Evolutionary conservation across 2,329 filamentous ascomycete genomes (phyloP).

Genomic region (Verticillium albo-atrum): DNA sequence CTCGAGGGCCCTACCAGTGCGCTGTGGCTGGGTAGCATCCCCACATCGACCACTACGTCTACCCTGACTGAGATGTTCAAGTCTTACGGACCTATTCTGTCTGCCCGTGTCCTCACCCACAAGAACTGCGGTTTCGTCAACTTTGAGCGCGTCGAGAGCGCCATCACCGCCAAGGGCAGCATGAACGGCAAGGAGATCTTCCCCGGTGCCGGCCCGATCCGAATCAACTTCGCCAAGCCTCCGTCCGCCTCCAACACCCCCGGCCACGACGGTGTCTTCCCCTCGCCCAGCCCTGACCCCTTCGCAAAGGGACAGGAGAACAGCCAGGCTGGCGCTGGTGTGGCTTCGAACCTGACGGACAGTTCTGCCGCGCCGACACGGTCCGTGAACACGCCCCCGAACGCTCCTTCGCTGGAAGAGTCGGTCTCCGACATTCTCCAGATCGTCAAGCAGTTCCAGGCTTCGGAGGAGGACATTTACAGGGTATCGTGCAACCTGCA

Average conservation of each 20-base stretch:
- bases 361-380: constrained; percentile 21
- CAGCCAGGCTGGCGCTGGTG: constrained; percentile 25
- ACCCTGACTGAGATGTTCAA: constrained; percentile 94
- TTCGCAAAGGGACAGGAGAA: constrained; percentile 56
- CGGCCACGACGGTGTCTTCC: constrained; percentile 80
- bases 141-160: constrained; percentile 87
- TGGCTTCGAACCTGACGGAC: constrained; percentile 30
- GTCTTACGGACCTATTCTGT: constrained; percentile 85
- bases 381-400: constrained; percentile 46
- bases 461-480: constrained; percentile 69
- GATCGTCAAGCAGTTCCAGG: constrained; percentile 87
- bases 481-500: constrained; percentile 72
- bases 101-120: constrained; percentile 89
- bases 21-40: constrained; percentile 95
- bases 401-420: constrained; percentile 68
- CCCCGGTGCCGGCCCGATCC: constrained; percentile 87
- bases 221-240: constrained; percentile 97
- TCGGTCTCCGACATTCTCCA: constrained; percentile 78
- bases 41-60: constrained; percentile 92
- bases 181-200: constrained; percentile 98
- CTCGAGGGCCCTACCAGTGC: constrained; percentile 89
- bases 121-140: constrained; percentile 99
- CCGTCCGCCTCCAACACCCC: constrained; percentile 87
- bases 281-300: constrained; percentile 87
- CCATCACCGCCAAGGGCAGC: constrained; percentile 78